Percentiles rank a stretch among this genome's conserved stretches.
Evolutionary conservation across 441 rosid species (phyloP).

Genomic region (Pelargonium cotyledonis): DNA sequence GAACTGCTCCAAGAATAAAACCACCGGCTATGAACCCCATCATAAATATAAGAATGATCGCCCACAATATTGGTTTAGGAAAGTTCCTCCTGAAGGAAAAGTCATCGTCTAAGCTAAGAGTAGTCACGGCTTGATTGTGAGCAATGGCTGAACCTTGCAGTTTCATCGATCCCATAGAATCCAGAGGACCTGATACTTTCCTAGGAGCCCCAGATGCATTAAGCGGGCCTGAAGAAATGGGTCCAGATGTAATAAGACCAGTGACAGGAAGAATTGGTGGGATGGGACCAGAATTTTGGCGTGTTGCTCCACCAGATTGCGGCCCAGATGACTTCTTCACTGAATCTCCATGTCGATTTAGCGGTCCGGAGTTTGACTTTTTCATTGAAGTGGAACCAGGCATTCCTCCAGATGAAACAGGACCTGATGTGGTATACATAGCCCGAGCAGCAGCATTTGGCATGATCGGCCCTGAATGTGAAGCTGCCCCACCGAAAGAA

Average conservation of each 20-base stretch:
- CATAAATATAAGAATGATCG: constrained; percentile 59
- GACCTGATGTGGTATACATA: constrained; percentile 50
- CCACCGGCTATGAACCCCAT: constrained; percentile 92
- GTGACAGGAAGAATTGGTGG: constrained; percentile 85
- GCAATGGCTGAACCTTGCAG: constrained; percentile 53
- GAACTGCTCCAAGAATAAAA: constrained; percentile 83
- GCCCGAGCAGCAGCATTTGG: constrained; percentile 65
- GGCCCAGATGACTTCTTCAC: constrained; percentile 82
- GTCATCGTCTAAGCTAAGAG: constrained; percentile 61
- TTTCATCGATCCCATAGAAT: constrained; percentile 72
- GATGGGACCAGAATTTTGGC: constrained; percentile 89
- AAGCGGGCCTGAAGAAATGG: constrained; percentile 73
- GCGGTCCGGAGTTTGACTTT: constrained; percentile 92
- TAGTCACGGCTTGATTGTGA: constrained; percentile 73
- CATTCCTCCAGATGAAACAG: constrained; percentile 45
- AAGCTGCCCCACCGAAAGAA: constrained; percentile 84
- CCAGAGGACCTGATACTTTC: constrained; percentile 90
- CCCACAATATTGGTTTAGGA: constrained; percentile 75
- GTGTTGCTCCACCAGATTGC: constrained; percentile 80
- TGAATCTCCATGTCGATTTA: constrained; percentile 90
- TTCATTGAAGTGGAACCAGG: constrained; percentile 70
- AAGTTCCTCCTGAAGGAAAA: constrained; percentile 63
- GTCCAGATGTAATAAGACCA: constrained; percentile 94
- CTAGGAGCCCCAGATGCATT: constrained; percentile 84
- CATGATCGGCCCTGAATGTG: constrained; percentile 78